Evolutionary conservation across 1,139 yeast genomes (phyloP).

Genomic region (Pneumocystis murina): DNA sequence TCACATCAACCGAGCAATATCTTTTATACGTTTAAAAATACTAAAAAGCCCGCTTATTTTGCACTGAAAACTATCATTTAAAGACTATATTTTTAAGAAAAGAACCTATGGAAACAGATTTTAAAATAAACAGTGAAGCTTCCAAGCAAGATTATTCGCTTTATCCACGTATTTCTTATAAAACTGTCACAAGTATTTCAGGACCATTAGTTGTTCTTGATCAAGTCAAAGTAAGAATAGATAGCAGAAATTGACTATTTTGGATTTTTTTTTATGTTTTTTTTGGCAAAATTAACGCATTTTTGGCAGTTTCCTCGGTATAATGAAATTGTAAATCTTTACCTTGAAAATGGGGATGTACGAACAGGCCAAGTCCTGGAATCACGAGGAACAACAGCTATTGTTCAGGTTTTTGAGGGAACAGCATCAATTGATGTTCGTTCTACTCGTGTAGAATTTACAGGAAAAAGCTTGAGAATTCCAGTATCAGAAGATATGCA

Average conservation of each 20-base stretch:
- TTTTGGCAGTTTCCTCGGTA: constrained; percentile 56
- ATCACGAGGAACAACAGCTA: constrained; percentile 91
- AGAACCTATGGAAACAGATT: background rate
- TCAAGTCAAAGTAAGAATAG: constrained; percentile 45
- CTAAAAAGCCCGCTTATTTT: background rate
- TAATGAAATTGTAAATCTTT: constrained; percentile 90
- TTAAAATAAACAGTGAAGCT: background rate
- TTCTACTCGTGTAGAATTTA: constrained; percentile 91
- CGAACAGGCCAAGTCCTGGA: constrained; percentile 98
- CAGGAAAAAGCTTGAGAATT: constrained; percentile 83
- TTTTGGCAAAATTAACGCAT: background rate
- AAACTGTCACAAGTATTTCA: constrained; percentile 21
- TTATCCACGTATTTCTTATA: background rate
- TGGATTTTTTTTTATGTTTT: background rate
- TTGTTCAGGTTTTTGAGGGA: constrained; percentile 65
- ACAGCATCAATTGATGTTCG: constrained; percentile 95
- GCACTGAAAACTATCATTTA: too few species aligned
- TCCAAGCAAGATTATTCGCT: background rate
- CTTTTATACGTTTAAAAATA: background rate
- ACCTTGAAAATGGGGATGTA: constrained; percentile 83
- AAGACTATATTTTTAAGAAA: background rate
- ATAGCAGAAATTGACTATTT: background rate
- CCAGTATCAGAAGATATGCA: constrained; percentile 94
- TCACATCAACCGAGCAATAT: too few species aligned
- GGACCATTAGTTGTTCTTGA: constrained; percentile 96